These are phyloP conservation scores for Cicer chorassanicum DNA, from an alignment of 306 rosid genomes.

Conservation along the genomic window DNA sequence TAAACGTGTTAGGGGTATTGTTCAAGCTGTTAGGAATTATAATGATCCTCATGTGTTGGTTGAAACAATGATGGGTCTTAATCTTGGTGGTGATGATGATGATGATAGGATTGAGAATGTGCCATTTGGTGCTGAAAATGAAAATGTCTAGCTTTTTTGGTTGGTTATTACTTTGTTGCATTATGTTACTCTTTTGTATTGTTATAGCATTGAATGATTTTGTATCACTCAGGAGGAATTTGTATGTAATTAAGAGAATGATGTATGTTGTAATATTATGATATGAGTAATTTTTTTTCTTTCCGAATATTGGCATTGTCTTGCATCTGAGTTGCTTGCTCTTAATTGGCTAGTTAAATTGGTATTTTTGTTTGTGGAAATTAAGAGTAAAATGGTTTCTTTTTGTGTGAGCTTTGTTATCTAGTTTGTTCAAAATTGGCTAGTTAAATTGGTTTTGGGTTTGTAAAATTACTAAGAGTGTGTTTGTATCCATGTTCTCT, in stretches of 20 bases:
- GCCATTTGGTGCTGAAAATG: constrained; percentile 33
- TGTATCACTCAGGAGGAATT: neutral
- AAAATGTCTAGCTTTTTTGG: neutral
- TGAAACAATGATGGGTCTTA: constrained; percentile 55
- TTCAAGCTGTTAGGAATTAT: constrained; percentile 66
- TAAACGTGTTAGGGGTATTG: constrained; percentile 63
- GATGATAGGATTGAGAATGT: constrained; percentile 52
- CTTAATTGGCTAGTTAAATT: neutral
- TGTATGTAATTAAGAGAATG: neutral
- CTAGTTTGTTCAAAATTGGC: too few relatives aligned
- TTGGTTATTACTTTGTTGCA: neutral
- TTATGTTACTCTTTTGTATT: neutral
- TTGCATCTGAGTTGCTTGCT: neutral
- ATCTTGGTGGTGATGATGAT: constrained; percentile 49
- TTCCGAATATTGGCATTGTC: neutral
- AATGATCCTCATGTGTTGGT: constrained; percentile 66
- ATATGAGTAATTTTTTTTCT: neutral
- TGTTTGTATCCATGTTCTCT: too few relatives aligned
- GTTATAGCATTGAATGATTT: neutral
- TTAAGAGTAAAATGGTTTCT: too few relatives aligned
- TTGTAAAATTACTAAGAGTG: too few relatives aligned
- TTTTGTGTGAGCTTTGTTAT: too few relatives aligned
- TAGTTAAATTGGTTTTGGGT: too few relatives aligned
- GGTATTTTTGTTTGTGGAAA: too few relatives aligned
- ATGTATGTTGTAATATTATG: neutral